Evolutionary conservation across 2,329 filamentous ascomycete species (phyloP).

Genomic region (Penicillium sp.): DNA sequence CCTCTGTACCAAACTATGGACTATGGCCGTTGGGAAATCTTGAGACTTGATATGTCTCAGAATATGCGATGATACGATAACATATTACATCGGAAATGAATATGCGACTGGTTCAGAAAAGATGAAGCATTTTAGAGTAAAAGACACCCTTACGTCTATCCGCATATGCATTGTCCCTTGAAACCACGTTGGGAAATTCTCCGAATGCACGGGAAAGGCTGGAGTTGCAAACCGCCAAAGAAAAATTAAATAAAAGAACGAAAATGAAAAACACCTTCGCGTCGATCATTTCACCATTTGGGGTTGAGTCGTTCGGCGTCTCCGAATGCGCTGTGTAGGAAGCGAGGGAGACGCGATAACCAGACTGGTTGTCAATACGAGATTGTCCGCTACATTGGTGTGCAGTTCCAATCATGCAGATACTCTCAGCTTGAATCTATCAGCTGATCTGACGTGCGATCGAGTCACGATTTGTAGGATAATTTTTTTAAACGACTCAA

Average conservation of each 20-base stretch:
- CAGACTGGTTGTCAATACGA: slow-evolving; percentile 11
- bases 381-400: not conserved
- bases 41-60: not conserved
- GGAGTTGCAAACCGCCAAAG: not conserved
- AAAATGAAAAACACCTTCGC: not conserved
- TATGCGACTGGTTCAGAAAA: not conserved
- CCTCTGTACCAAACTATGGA: slow-evolving; percentile 31
- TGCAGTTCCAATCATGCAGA: not conserved
- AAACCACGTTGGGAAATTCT: slow-evolving; percentile 23
- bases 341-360: slow-evolving; percentile 22
- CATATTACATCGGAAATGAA: not conserved
- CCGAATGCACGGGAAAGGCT: slow-evolving; percentile 13
- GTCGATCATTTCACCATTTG: not conserved
- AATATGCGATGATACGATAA: not conserved
- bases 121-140: not conserved
- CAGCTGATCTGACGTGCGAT: not conserved
- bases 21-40: slow-evolving; percentile 16
- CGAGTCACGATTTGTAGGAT: not conserved
- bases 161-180: slow-evolving; percentile 8
- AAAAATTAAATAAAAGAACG: slow-evolving; percentile 6
- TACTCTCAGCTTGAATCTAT: slow-evolving; percentile 16
- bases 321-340: slow-evolving; percentile 25
- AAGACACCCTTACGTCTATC: slow-evolving; percentile 2
- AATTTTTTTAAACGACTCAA: not conserved
- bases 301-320: slow-evolving; percentile 18